Evolutionary conservation across 148 eudicot genomes (phyloP).

Genomic region (Linanthus parryae): DNA sequence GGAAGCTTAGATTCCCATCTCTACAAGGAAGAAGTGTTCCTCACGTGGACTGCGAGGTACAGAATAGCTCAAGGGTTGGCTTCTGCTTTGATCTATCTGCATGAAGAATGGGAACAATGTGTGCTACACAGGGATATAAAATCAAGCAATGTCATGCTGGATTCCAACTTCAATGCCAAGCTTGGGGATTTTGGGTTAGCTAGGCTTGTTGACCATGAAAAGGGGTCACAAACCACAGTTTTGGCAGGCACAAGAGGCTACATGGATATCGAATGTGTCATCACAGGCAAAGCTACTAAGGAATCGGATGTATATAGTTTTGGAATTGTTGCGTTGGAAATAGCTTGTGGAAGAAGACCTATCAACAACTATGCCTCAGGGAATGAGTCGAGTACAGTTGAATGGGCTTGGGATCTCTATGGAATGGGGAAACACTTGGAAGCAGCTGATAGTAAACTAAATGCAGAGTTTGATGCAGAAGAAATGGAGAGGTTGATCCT

Average conservation of each 20-base stretch:
- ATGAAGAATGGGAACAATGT: slow-evolving; percentile 12
- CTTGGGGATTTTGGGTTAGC: slow-evolving; percentile 9
- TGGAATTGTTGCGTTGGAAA: slow-evolving; percentile 6
- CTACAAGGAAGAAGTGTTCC: neutral
- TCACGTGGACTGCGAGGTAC: slow-evolving; percentile 9
- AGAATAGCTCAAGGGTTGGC: slow-evolving; percentile 6
- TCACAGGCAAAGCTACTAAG: slow-evolving; percentile 3
- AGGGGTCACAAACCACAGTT: slow-evolving; percentile 8
- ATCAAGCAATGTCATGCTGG: slow-evolving; percentile 5
- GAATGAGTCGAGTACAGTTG: slow-evolving; percentile 3
- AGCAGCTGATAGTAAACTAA: neutral
- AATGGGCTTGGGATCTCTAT: slow-evolving; percentile 12
- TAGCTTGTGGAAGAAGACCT: slow-evolving; percentile 8
- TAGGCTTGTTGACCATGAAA: slow-evolving; percentile 11
- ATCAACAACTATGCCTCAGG: slow-evolving; percentile 1
- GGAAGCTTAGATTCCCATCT: slow-evolving; percentile 3
- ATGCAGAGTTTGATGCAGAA: neutral
- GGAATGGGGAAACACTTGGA: neutral
- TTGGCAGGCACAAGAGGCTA: slow-evolving; percentile 7
- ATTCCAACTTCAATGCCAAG: slow-evolving; percentile 1
- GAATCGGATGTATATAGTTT: slow-evolving; percentile 7
- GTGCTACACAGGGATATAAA: slow-evolving; percentile 7
- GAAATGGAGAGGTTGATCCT: slow-evolving; percentile 8
- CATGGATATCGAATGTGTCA: slow-evolving; percentile 1
- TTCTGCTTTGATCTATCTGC: slow-evolving; percentile 6